These are phyloP conservation scores for Spathaspora boniae DNA, from an alignment of 805 yeast species.

Conservation along the genomic window DNA sequence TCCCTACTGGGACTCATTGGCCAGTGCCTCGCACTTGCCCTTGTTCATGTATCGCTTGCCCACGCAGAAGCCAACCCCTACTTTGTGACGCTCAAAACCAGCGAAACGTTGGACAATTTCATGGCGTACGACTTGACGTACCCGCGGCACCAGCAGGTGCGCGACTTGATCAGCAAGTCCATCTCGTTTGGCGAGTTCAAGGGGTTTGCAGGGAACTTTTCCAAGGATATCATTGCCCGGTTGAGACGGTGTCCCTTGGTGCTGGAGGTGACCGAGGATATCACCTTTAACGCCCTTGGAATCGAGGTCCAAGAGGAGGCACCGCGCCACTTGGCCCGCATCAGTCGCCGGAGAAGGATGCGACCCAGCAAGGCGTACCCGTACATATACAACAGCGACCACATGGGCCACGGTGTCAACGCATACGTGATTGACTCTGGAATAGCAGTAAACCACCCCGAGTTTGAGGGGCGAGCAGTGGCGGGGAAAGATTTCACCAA, in stretches of 20 bases:
- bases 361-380: slow-evolving; percentile 19
- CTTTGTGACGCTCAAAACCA: slow-evolving; percentile 50
- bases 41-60: too few species aligned
- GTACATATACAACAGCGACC: slow-evolving; percentile 46
- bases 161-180: slow-evolving; percentile 46
- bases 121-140: slow-evolving; percentile 41
- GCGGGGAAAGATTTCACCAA: slow-evolving; percentile 61
- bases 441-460: slow-evolving; percentile 54
- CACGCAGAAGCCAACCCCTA: slow-evolving; percentile 25
- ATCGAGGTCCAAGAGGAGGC: slow-evolving; percentile 38
- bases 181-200: slow-evolving; percentile 68
- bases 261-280: slow-evolving; percentile 67
- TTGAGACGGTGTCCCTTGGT: slow-evolving; percentile 59
- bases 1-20: too few species aligned
- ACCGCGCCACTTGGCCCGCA: slow-evolving; percentile 66
- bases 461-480: slow-evolving; percentile 59
- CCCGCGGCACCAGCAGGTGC: slow-evolving; percentile 37
- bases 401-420: slow-evolving; percentile 56
- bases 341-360: slow-evolving; percentile 47
- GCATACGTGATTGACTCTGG: slow-evolving; percentile 90
- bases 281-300: slow-evolving; percentile 54
- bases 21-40: too few species aligned
- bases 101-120: slow-evolving; percentile 47
- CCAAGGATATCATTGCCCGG: slow-evolving; percentile 43
- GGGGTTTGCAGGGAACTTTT: slow-evolving; percentile 65